Base-by-base conservation (phyloP, 306 rosid genomes). In the Castanopsis chinensis region DNA sequence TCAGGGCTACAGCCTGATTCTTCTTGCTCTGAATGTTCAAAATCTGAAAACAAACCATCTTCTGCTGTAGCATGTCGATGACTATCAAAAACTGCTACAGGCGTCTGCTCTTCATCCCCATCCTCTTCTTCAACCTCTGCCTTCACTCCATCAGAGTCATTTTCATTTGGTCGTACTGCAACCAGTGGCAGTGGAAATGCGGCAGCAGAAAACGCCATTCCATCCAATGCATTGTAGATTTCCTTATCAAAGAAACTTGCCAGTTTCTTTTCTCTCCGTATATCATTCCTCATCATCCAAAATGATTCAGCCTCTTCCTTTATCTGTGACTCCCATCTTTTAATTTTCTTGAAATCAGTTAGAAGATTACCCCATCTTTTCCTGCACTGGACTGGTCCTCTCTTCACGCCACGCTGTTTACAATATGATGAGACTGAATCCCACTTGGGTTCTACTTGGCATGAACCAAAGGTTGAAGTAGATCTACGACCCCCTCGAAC, bases 341-440 rank as follows among this genome's bases (percentile, higher is more conserved):
- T 85, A 43, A 87, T 87, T 83, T 85, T 87, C 80, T 82, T 83
- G 85, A 59, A 87, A 15, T 87, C 91, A 59, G 87, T 75, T 5
- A 87, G 80, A 23, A 87, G 91, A 30, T 85, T 87, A 17, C 91
- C 83, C 89, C 89, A 87, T 5, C 91, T 75, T 23, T 87, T 87
- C 17, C 89, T 63, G 58, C 91, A 87, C 85, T 87, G 91, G 32
- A 77, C 80, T 15, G 89, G 79, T 0, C 84, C 91, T 56, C 91
- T 83, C 69, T 83, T 74, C n/a, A 87, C 91, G 5, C 88, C 91
- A 12, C 61, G 85, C 33, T 80, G 82, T 32, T 80, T 81, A 20
- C 89, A 87, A 27, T 80, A 19, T 3, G 89, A 80, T 21, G 91
- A 83, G 23, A 87, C 82, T 68, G 70, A 58, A 52, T 87, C 89